These are phyloP conservation scores for Microsporum audouinii DNA, from an alignment of 2,329 filamentous ascomycete genomes.

Conservation along the genomic window DNA sequence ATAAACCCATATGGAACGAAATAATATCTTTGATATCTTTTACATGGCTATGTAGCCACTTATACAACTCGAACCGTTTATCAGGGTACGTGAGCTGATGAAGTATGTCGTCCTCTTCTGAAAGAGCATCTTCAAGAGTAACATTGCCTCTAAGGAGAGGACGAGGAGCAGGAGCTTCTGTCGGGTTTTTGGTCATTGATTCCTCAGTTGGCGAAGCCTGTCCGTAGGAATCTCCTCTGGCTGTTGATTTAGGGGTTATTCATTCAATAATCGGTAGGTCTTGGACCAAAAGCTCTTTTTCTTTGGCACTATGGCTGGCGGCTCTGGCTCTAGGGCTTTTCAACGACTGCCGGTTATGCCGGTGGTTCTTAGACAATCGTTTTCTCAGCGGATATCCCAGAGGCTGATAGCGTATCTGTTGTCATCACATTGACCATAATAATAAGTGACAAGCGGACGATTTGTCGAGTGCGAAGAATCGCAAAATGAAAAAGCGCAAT, in stretches of 20 bases:
- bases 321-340: not conserved
- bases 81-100: constrained; percentile 16
- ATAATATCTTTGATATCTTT: constrained; percentile 7
- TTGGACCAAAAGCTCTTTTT: not conserved
- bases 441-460: not conserved
- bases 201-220: not conserved
- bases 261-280: too few relatives aligned
- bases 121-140: constrained; percentile 16
- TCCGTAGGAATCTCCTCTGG: not conserved
- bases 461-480: not conserved
- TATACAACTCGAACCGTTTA: constrained; percentile 11
- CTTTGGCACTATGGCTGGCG: not conserved
- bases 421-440: not conserved
- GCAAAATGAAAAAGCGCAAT: not conserved
- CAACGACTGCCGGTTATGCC: not conserved
- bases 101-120: constrained; percentile 18
- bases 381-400: not conserved
- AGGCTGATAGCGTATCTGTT: not conserved
- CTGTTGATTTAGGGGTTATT: not conserved
- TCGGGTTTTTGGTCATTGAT: not conserved
- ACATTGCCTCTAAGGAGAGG: constrained; percentile 12
- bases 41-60: not conserved
- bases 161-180: not conserved
- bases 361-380: not conserved
- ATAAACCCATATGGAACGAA: constrained; percentile 8